These are phyloP conservation scores for Linnemannia schmuckeri DNA, from an alignment of 192 early-diverging fungal genomes.

Conservation along the genomic window DNA sequence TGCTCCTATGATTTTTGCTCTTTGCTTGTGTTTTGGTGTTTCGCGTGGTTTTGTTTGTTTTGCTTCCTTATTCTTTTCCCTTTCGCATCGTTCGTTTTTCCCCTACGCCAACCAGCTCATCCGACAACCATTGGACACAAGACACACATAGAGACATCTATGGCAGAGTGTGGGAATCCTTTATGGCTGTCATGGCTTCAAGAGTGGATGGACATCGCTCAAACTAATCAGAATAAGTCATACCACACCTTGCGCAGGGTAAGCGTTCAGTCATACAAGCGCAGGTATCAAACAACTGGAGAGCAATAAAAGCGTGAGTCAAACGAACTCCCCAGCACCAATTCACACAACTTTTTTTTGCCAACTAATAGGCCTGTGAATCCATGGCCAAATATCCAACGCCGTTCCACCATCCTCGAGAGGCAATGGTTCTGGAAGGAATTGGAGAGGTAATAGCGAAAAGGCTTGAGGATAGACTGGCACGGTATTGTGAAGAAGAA, in stretches of 20 bases:
- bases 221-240: conserved; percentile 58
- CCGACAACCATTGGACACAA: neutral
- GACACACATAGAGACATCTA: neutral
- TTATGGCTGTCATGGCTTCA: conserved; percentile 74
- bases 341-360: neutral
- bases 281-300: neutral
- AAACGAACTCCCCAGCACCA: too few relatives aligned
- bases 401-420: conserved; percentile 67
- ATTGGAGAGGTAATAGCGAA: conserved; percentile 70
- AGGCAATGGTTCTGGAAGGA: conserved; percentile 72
- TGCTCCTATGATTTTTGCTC: neutral
- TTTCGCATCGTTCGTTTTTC: neutral
- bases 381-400: conserved; percentile 75
- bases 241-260: conserved; percentile 74
- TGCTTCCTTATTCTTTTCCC: neutral
- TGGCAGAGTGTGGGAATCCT: conserved; percentile 73
- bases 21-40: neutral
- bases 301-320: neutral
- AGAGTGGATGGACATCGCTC: conserved; percentile 76
- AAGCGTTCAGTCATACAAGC: neutral
- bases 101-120: neutral
- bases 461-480: conserved; percentile 67
- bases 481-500: conserved; percentile 67
- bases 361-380: conserved; percentile 64
- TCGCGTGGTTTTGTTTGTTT: neutral